These are phyloP conservation scores for Talaromyces piceae DNA, from an alignment of 2,329 filamentous ascomycete genomes.

Conservation along the genomic window DNA sequence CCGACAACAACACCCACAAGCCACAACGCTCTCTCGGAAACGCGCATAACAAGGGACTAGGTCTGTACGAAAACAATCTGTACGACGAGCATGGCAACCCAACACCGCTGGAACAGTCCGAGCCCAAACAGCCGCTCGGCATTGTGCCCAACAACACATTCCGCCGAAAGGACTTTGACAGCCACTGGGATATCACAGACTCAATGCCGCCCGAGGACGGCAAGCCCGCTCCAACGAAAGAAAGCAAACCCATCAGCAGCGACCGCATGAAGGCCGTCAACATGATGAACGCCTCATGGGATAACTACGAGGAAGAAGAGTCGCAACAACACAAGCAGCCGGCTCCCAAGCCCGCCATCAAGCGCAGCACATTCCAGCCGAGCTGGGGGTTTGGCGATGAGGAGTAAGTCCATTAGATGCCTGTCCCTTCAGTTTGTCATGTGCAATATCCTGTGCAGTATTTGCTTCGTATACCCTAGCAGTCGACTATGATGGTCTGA, in stretches of 20 bases:
- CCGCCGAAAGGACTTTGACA: conserved; percentile 67
- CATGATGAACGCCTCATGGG: conserved; percentile 60
- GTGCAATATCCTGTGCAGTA: background rate
- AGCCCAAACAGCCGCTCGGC: conserved; percentile 43
- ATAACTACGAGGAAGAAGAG: conserved; percentile 35
- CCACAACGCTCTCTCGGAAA: conserved; percentile 34
- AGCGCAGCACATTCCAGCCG: conserved; percentile 25
- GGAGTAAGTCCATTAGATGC: conserved; percentile 12
- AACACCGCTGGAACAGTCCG: conserved; percentile 14
- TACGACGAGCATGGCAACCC: conserved; percentile 54
- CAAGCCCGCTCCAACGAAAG: conserved; percentile 30
- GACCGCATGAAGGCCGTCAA: conserved; percentile 63
- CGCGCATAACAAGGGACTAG: conserved; percentile 60
- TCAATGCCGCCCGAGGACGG: conserved; percentile 21
- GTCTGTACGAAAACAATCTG: conserved; percentile 71
- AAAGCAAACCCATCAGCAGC: conserved; percentile 43
- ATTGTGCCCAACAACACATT: conserved; percentile 67
- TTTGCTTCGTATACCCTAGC: background rate
- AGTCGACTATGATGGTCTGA: background rate
- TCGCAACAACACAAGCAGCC: conserved; percentile 25
- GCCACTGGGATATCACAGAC: conserved; percentile 72
- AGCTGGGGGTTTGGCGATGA: conserved; percentile 40
- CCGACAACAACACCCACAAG: conserved; percentile 31
- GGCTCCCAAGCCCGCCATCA: conserved; percentile 15
- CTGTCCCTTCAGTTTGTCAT: background rate